Evolutionary conservation across 768 basidiomycete species (phyloP).

Genomic region (Russula sp.): DNA sequence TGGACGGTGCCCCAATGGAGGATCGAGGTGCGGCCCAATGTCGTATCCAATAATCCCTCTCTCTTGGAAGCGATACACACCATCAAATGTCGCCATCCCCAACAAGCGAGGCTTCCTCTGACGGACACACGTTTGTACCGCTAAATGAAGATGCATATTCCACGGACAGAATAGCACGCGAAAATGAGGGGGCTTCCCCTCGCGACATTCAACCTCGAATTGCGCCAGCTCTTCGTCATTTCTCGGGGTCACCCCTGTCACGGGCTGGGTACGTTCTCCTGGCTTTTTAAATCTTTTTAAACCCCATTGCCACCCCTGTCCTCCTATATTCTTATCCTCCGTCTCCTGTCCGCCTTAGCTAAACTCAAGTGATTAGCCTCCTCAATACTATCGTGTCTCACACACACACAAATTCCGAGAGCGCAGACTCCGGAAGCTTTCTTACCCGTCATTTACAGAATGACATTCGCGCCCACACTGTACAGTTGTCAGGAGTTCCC

Average conservation of each 20-base stretch:
- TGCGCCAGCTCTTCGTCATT: conserved; percentile 13
- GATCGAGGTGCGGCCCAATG: conserved; percentile 2
- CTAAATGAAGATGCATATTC: conserved; percentile 10
- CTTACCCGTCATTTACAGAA: conserved; percentile 52
- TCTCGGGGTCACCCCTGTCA: conserved; percentile 33
- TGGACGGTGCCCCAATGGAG: neutral
- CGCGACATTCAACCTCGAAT: conserved; percentile 31
- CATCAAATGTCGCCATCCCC: conserved; percentile 19
- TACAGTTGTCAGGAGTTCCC: conserved; percentile 59
- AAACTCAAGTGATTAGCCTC: conserved; percentile 41
- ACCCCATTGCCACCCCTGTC: conserved; percentile 1
- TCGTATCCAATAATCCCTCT: conserved; percentile 2
- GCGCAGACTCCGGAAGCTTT: conserved; percentile 22
- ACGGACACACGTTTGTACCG: conserved; percentile 26
- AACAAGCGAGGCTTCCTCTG: conserved; percentile 21
- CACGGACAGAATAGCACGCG: neutral
- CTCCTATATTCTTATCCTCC: neutral
- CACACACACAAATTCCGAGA: conserved; percentile 30
- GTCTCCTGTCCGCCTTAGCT: conserved; percentile 11
- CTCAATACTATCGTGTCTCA: conserved; percentile 48
- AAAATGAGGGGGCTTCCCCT: conserved; percentile 26
- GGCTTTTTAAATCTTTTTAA: neutral
- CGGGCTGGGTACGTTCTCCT: conserved; percentile 35
- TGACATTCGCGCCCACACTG: conserved; percentile 62
- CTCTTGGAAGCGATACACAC: neutral